phyloP scores from a whole-genome alignment of 495 filamentous ascomycete species.

The Neurospora terricola region DNA sequence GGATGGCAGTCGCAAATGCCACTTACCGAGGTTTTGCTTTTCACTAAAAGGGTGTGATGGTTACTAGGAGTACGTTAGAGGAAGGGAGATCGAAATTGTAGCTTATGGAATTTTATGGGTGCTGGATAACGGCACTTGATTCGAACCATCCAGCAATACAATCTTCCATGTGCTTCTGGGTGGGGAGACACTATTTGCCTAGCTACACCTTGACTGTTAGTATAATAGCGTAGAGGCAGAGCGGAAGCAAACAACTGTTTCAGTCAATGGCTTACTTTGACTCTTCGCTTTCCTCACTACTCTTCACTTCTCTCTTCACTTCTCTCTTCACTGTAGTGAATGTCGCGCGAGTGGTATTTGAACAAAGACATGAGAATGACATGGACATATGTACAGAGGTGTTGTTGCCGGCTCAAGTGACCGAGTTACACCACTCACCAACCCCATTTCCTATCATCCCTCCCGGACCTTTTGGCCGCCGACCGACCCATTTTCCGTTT shows the following conservation, averaged over 20 bases:
- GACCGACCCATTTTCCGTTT: neutral
- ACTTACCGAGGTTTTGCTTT: neutral
- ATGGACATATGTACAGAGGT: neutral
- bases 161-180: neutral
- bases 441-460: neutral
- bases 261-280: neutral
- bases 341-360: neutral
- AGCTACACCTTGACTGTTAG: neutral
- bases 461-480: neutral
- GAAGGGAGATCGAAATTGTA: neutral
- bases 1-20: neutral
- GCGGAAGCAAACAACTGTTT: neutral
- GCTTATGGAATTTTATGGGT: too few relatives aligned
- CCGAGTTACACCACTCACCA: neutral
- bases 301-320: neutral
- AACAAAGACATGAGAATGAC: neutral
- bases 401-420: neutral
- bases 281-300: neutral
- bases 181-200: neutral
- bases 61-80: neutral
- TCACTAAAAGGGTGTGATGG: neutral
- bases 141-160: neutral
- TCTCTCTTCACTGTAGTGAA: neutral
- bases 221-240: neutral
- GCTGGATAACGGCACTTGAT: neutral